Evolutionary conservation across 495 filamentous ascomycete species (phyloP).

Genomic region (Aspergillus hancockii): DNA sequence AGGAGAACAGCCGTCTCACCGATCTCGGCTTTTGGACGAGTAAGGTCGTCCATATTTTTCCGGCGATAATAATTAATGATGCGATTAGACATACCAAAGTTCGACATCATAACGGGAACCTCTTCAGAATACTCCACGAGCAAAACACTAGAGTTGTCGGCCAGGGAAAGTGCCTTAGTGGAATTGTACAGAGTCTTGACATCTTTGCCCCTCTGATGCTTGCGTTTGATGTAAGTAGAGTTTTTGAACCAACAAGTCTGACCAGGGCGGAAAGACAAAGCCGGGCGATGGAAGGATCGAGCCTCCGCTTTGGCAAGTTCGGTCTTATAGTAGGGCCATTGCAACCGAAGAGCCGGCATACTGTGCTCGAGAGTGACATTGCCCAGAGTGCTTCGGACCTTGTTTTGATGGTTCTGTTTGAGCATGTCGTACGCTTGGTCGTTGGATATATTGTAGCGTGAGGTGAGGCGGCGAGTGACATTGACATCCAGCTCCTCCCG

Average conservation of each 20-base stretch:
- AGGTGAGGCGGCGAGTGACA: slow-evolving; percentile 52
- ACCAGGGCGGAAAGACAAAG: slow-evolving; percentile 62
- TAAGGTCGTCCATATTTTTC: slow-evolving; percentile 75
- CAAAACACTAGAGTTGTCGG: slow-evolving; percentile 82
- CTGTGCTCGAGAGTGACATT: slow-evolving; percentile 86
- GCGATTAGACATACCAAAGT: slow-evolving; percentile 94
- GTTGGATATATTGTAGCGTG: slow-evolving; percentile 92
- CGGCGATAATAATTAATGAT: slow-evolving; percentile 96
- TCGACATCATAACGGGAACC: slow-evolving; percentile 84
- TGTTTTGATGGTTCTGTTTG: slow-evolving; percentile 95
- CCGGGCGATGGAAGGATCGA: slow-evolving; percentile 87
- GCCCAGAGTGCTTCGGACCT: slow-evolving; percentile 86
- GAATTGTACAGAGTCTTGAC: slow-evolving; percentile 71
- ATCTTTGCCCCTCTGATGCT: slow-evolving; percentile 73
- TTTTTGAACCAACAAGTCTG: slow-evolving; percentile 56
- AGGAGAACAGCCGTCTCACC: slow-evolving; percentile 85
- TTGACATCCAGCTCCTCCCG: slow-evolving; percentile 43
- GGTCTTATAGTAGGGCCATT: slow-evolving; percentile 91
- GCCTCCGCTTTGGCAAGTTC: slow-evolving; percentile 76
- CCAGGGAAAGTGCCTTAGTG: slow-evolving; percentile 75
- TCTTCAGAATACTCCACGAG: slow-evolving; percentile 96
- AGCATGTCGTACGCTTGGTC: slow-evolving; percentile 93
- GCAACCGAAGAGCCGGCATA: slow-evolving; percentile 83
- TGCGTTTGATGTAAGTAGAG: slow-evolving; percentile 60
- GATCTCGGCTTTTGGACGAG: slow-evolving; percentile 72